Evolutionary conservation across 2,329 filamentous ascomycete species (phyloP).

Genomic region (Scedosporium aurantiacum): DNA sequence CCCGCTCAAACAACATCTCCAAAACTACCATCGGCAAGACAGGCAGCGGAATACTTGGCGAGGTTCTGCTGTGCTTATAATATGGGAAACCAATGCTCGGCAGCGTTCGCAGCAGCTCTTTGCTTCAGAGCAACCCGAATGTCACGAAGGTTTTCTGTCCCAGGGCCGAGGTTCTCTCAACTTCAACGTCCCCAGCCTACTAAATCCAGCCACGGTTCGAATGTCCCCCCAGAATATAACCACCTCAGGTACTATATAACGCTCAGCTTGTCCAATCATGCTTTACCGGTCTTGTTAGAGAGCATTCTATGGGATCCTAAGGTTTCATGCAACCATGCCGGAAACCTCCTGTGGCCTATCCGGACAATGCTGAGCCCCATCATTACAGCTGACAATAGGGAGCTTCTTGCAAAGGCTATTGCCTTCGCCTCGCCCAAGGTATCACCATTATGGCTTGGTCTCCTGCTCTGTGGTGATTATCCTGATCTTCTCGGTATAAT

Average conservation of each 20-base stretch:
- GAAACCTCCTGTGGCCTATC: background rate
- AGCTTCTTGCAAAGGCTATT: background rate
- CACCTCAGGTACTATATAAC: background rate
- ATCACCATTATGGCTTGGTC: background rate
- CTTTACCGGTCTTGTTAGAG: background rate
- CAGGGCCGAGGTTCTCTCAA: background rate
- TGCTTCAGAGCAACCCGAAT: background rate
- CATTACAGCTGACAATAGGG: background rate
- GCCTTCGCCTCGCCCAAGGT: background rate
- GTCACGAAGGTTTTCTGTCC: background rate
- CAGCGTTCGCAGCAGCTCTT: background rate
- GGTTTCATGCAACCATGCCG: background rate
- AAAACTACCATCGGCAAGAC: background rate
- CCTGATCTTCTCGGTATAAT: background rate
- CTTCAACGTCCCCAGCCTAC: too few relatives aligned
- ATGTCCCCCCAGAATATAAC: background rate
- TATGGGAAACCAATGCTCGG: background rate
- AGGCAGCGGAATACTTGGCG: background rate
- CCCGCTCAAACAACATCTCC: background rate
- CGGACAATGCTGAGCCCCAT: background rate
- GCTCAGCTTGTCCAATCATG: background rate
- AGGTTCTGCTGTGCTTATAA: background rate
- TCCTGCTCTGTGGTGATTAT: background rate
- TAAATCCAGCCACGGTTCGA: background rate
- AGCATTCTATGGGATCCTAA: background rate